Base-by-base conservation (phyloP, 1,284 basidiomycete genomes). In the Malassezia psittaci region DNA sequence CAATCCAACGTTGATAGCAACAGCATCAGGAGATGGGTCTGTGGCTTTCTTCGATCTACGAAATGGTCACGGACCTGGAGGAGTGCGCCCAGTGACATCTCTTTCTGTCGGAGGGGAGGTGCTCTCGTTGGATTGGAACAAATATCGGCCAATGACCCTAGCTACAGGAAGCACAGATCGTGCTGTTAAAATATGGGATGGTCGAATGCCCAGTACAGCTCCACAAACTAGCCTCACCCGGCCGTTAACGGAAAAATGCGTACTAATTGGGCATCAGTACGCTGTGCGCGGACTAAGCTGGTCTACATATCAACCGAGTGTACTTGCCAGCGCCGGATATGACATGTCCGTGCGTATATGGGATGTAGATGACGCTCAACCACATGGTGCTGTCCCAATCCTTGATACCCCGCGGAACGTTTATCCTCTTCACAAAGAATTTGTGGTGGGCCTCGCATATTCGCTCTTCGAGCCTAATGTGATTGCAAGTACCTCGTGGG, bases 321-420 rank as follows among this genome's bases (percentile, higher is more conserved):
- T 90, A 9, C 77, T 96, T 21, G 86, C 87, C 0, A 86, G 83
- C 49, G 87, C 86, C 18, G 85, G 86, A 62, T 98, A 96, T 76
- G 93, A 98, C 74, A 98, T 96, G 93, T 89, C 88, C 1, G 90
- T 87, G 74, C 79, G 88, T 75, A 79, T 91, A 82, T 96, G 79
- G 76, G 68, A 72, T 43, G 52, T 61, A 8, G 67, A 68, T 47
- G 65, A 61, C 5, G 60, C 61, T 6, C 59, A 52, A 16, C 41
- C 48, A 35, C 48, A 51, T 16, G 61, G 46, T 13, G 49, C 48
- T 33, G 29, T 43, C 24, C 38, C 38, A 24, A 44, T 52, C 39
- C 50, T 49, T 15, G 44, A 21, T 18, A 15, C 36, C 83, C 68
- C 86, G 43, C 65, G 74, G 47, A 77, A 83, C 57, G 83, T 89